A percentile compares a stretch with the other conserved stretches of the same genome.
Evolutionary conservation across 202 grass and related monocot species (phyloP).

Genomic region (Tripidium arundinaceum): DNA sequence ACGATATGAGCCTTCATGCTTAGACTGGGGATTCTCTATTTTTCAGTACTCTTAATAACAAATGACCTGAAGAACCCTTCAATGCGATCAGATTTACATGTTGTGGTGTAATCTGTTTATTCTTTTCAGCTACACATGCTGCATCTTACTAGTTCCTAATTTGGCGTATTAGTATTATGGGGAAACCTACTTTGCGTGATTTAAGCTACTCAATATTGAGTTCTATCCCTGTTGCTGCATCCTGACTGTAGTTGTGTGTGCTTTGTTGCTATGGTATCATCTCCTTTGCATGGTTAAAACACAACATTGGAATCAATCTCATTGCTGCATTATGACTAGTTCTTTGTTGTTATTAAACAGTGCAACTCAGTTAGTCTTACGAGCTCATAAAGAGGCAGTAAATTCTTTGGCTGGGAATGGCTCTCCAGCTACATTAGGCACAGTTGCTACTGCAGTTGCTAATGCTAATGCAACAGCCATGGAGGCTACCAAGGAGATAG

Average conservation of each 20-base stretch:
- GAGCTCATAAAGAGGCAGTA: slow-evolving; percentile 89
- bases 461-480: slow-evolving; percentile 87
- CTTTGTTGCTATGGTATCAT: not conserved
- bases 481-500: slow-evolving; percentile 71
- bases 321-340: slow-evolving; percentile 14
- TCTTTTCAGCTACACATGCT: not conserved
- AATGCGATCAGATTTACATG: slow-evolving; percentile 5
- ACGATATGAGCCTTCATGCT: slow-evolving; percentile 7
- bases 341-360: slow-evolving; percentile 42
- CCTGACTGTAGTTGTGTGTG: slow-evolving; percentile 2
- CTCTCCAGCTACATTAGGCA: slow-evolving; percentile 63
- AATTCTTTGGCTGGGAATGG: slow-evolving; percentile 80
- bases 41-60: not conserved
- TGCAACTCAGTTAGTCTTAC: slow-evolving; percentile 80
- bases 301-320: not conserved
- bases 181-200: not conserved
- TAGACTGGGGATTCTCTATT: not conserved
- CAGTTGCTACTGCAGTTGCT: slow-evolving; percentile 88
- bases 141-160: slow-evolving; percentile 1
- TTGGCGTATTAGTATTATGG: not conserved
- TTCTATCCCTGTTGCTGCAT: slow-evolving; percentile 20
- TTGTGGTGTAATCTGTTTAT: not conserved
- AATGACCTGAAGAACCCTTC: not conserved
- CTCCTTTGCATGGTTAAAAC: slow-evolving; percentile 11
- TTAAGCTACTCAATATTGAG: not conserved